Base-by-base conservation (phyloP, 306 rosid genomes). In the Boehmeria nivea region DNA sequence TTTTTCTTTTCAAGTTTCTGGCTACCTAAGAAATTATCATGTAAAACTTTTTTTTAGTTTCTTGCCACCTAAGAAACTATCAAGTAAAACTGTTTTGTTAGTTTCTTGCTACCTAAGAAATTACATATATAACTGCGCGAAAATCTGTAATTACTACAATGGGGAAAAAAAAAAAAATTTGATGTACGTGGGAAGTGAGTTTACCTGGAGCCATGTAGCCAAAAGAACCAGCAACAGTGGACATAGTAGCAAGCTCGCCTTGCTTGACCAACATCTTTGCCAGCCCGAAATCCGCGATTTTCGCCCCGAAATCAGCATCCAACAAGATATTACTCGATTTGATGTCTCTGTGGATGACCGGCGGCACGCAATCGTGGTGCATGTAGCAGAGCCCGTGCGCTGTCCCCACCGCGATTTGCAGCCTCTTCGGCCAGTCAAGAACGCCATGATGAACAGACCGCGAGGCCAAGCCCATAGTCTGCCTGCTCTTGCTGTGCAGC, bases 181-280 rank as follows among this genome's bases (percentile, higher is more conserved):
- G 18, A n/a, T n/a, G n/a, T n/a, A n/a, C n/a, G n/a, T n/a, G n/a
- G n/a, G n/a, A n/a, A n/a, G n/a, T n/a, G n/a, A n/a, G n/a, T 33
- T 75, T 49, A 91, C 96, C 96, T 71, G 98, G 98, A 61, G 98
- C 98, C 60, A 91, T 74, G 73, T 91, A 91, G 68, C 98, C 98
- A 25, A 91, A 63, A 17, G 98, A 80, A 16, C 98, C 98, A n/a
- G 76, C 85, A 11, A 87, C 84, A 23, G 77, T 43, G 10, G 98
- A 91, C 87, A 82, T 66, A 5, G 85, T 82, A n/a, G 83, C 81
- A 28, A 76, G 68, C 64, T 91, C 87, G 50, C 85, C 96, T 15
- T 88, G 81, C 47, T 66, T 82, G 53, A 74, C 60, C 70, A 87
- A 61, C 63, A 82, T 60, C 81, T 63, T 87, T 14, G 93, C 96